A percentile compares a stretch with the other conserved stretches of the same genome.
phyloP scores from a whole-genome alignment of 768 basidiomycete genomes.

The Lepiota venenata region DNA sequence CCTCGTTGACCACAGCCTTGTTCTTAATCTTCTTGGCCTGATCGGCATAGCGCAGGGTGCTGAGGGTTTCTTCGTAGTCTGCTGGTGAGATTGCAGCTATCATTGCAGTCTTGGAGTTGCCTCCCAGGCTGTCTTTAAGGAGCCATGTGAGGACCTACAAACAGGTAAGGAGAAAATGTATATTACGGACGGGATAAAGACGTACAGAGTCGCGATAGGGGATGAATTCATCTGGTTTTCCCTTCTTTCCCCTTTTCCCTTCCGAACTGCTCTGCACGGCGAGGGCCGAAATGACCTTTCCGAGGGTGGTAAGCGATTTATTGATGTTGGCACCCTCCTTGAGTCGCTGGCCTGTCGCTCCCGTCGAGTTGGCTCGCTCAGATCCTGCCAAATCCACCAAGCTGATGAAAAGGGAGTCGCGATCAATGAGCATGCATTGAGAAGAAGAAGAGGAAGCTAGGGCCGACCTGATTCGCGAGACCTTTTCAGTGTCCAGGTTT shows the following conservation, averaged over 20 bases:
- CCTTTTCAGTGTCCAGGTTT: constrained; percentile 94
- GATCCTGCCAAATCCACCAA: constrained; percentile 96
- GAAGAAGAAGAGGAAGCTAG: not conserved
- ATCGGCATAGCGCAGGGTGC: constrained; percentile 96
- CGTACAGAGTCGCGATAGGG: constrained; percentile 96
- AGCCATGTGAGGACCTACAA: constrained; percentile 93
- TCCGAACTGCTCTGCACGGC: constrained; percentile 65
- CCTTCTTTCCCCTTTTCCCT: constrained; percentile 85
- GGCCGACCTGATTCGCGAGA: constrained; percentile 89
- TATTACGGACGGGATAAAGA: constrained; percentile 14
- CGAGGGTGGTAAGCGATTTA: constrained; percentile 95
- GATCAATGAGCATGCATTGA: constrained; percentile 7
- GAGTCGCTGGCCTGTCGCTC: constrained; percentile 91
- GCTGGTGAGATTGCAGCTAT: constrained; percentile 99
- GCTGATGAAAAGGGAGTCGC: constrained; percentile 32
- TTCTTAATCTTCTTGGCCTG: constrained; percentile 99
- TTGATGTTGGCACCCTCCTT: constrained; percentile 99
- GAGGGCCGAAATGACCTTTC: constrained; percentile 94
- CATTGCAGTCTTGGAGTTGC: constrained; percentile 98
- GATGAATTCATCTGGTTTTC: constrained; percentile 87
- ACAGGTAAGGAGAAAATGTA: not conserved
- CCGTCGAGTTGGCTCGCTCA: constrained; percentile 96
- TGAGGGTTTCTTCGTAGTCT: constrained; percentile 96
- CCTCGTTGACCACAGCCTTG: constrained; percentile 98
- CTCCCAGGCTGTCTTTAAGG: constrained; percentile 95